These are phyloP conservation scores for Rhynchospora tenuis DNA, from an alignment of 176 grass and related monocot species.

Conservation along the genomic window DNA sequence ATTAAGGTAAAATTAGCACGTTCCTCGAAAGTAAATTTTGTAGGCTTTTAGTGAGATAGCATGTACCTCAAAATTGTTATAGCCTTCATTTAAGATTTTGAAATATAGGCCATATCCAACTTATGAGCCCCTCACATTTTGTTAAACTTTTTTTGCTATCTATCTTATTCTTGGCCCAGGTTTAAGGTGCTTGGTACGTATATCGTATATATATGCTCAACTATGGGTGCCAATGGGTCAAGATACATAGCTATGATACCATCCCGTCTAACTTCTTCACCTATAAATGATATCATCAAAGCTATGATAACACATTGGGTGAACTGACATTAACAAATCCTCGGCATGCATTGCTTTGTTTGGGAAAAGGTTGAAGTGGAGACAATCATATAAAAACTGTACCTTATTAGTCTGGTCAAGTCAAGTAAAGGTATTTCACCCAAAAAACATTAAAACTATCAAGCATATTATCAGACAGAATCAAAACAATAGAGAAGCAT, in stretches of 20 bases:
- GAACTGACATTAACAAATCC: neutral
- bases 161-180: neutral
- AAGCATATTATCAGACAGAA: neutral
- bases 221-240: too few relatives aligned
- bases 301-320: neutral
- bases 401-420: neutral
- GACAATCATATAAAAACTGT: neutral
- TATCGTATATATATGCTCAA: too few relatives aligned
- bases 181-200: too few relatives aligned
- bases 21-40: too few relatives aligned
- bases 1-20: too few relatives aligned
- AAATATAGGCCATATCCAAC: neutral
- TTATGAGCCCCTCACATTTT: neutral
- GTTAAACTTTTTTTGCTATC: neutral
- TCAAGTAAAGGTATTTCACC: neutral
- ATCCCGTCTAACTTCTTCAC: slow-evolving; percentile 52
- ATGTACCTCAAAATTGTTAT: too few relatives aligned
- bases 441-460: neutral
- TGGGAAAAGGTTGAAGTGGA: neutral
- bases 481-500: neutral
- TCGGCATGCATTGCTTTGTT: neutral
- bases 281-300: slow-evolving; percentile 29
- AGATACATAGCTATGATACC: too few relatives aligned
- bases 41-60: too few relatives aligned
- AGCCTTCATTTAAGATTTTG: too few relatives aligned